phyloP scores from a whole-genome alignment of 768 basidiomycete genomes.

The Lanmaoa pseudosensibilis region DNA sequence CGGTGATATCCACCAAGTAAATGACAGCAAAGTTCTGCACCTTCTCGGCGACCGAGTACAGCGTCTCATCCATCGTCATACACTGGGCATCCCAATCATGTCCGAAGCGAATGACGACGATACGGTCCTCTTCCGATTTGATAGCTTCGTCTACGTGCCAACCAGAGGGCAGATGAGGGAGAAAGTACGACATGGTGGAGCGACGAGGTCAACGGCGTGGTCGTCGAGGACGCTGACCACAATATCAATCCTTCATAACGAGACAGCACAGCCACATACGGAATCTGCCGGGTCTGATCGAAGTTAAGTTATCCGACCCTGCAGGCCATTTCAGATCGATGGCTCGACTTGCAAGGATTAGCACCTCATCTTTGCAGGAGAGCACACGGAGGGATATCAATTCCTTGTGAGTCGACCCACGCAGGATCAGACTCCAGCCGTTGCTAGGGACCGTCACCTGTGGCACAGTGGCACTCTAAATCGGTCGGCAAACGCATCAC shows the following conservation, averaged over 20 bases:
- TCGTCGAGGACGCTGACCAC: too few relatives aligned
- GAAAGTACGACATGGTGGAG: slow-evolving; percentile 79
- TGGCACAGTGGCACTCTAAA: neutral
- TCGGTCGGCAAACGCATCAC: too few relatives aligned
- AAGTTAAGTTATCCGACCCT: neutral
- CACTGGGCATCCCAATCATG: slow-evolving; percentile 93
- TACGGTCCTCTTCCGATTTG: slow-evolving; percentile 94
- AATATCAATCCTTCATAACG: too few relatives aligned
- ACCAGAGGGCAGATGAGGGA: slow-evolving; percentile 84
- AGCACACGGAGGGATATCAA: neutral
- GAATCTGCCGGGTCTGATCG: neutral
- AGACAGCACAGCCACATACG: neutral
- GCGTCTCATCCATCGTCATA: slow-evolving; percentile 99
- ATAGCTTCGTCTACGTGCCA: slow-evolving; percentile 99
- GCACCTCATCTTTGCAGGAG: neutral
- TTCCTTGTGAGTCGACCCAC: neutral
- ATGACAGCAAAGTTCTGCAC: slow-evolving; percentile 99
- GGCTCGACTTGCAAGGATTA: too few relatives aligned
- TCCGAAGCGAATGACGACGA: slow-evolving; percentile 93
- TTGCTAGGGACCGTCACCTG: neutral
- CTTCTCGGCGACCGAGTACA: slow-evolving; percentile 89
- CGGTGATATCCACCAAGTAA: slow-evolving; percentile 91
- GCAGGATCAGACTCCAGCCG: neutral
- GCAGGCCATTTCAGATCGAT: neutral
- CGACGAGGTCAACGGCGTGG: neutral